Evolutionary conservation across 2,329 filamentous ascomycete species (phyloP).

Genomic region (Phaeosphaeriaceae sp.): DNA sequence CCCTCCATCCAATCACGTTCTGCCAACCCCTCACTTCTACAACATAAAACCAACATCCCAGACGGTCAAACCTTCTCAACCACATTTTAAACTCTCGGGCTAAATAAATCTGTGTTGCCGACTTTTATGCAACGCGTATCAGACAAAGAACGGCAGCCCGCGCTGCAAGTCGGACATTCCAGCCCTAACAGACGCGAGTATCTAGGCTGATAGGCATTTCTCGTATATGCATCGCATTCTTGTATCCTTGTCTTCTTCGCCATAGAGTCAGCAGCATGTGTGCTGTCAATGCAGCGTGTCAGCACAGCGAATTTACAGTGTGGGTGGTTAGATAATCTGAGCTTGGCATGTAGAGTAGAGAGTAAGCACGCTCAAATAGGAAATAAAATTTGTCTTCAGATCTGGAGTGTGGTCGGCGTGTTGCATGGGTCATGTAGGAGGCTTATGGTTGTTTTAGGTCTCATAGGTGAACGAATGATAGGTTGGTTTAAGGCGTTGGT

Average conservation of each 20-base stretch:
- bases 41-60: too few species aligned
- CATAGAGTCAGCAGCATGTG: slow-evolving; percentile 10
- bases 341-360: slow-evolving; percentile 8
- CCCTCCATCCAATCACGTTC: too few species aligned
- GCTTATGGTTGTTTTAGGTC: background rate
- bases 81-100: too few species aligned
- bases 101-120: too few species aligned
- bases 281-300: slow-evolving; percentile 16
- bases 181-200: background rate
- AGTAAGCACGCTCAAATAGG: background rate
- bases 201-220: too few species aligned
- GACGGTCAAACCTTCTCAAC: background rate
- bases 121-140: background rate
- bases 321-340: slow-evolving; percentile 22
- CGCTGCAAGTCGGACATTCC: background rate
- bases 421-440: background rate
- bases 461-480: too few species aligned
- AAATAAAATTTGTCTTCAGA: background rate
- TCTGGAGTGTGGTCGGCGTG: too few species aligned
- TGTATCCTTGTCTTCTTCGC: background rate
- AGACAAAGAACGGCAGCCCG: background rate
- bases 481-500: too few species aligned
- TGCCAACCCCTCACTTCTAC: background rate
- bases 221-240: background rate
- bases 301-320: slow-evolving; percentile 26